phyloP scores from a whole-genome alignment of 129 eudicot genomes.

The Helianthus tuberosus region DNA sequence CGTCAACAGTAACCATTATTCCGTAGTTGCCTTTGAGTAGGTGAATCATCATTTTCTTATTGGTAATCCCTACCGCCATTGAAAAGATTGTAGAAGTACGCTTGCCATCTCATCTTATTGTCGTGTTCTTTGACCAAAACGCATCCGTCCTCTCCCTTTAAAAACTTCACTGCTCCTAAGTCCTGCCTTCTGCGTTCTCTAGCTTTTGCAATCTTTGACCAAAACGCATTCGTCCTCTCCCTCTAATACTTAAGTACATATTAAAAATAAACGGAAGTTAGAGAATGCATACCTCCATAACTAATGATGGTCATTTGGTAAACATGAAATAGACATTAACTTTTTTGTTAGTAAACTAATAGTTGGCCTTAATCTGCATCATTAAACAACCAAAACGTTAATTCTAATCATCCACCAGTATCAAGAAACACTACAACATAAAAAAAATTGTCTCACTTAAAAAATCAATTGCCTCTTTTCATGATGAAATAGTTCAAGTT shows the following conservation, averaged over 20 bases:
- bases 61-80: no score
- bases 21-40: no score
- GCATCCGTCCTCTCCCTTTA: no score
- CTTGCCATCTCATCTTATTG: no score
- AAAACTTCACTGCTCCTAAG: no score
- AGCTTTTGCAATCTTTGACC: no score
- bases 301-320: conserved; percentile 77
- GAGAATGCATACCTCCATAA: conserved; percentile 67
- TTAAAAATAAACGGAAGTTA: neutral
- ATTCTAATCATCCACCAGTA: neutral
- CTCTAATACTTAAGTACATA: neutral
- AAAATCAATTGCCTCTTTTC: conserved; percentile 72
- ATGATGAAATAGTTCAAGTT: conserved; percentile 79
- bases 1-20: no score
- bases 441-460: conserved; percentile 45
- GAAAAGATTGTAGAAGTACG: no score
- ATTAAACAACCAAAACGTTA: conserved; percentile 22
- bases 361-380: conserved; percentile 74
- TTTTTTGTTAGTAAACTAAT: conserved; percentile 62
- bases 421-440: conserved; percentile 7
- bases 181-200: no score
- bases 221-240: no score
- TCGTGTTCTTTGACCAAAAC: no score
- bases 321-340: conserved; percentile 49
- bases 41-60: no score